Conservation (phyloP, 768 basidiomycete genomes). For the Leccinum pellstonianum region DNA sequence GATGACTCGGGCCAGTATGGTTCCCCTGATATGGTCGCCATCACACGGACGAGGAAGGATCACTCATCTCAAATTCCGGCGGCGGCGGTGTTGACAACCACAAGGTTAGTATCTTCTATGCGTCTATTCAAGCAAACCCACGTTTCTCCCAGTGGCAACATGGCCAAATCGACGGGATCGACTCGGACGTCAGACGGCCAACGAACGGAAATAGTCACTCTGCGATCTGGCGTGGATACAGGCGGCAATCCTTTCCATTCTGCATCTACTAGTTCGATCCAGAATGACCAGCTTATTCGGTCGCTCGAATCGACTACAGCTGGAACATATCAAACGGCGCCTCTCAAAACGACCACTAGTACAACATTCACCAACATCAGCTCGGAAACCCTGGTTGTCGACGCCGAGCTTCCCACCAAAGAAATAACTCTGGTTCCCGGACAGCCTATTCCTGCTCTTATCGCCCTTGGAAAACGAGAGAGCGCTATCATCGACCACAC, state of each 20-base stretch:
- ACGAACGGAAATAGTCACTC: background rate
- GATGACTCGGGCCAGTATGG: background rate
- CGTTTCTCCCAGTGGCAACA: background rate
- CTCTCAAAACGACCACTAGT: background rate
- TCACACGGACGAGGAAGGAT: background rate
- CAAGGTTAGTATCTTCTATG: slow-evolving; percentile 1
- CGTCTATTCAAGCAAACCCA: background rate
- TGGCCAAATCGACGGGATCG: background rate
- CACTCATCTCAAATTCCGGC: background rate
- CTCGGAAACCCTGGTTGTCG: background rate
- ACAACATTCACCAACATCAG: background rate
- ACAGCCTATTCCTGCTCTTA: background rate
- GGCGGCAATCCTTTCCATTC: background rate
- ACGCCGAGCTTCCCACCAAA: background rate
- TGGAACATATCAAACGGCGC: background rate
- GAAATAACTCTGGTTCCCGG: background rate
- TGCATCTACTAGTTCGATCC: background rate
- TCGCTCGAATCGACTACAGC: background rate
- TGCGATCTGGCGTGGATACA: background rate
- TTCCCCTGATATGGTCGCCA: background rate
- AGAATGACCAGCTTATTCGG: background rate
- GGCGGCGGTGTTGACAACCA: background rate
- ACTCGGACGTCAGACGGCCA: background rate
- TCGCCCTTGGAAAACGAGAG: background rate
- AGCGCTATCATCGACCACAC: background rate